phyloP scores from a whole-genome alignment of 2,329 filamentous ascomycete species.

The Dichotomopilus funicola region DNA sequence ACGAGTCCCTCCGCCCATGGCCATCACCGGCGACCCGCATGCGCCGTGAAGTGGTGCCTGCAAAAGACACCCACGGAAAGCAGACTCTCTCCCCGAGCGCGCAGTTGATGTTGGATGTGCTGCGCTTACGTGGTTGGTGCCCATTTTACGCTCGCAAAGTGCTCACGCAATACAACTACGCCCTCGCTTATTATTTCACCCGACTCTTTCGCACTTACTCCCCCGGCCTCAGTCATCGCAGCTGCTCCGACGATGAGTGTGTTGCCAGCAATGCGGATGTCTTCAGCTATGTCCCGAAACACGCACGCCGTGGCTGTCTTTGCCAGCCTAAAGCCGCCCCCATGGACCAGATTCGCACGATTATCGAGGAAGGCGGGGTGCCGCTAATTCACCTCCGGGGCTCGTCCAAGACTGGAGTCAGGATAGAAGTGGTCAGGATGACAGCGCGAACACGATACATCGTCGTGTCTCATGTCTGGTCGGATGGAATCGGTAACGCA shows the following conservation, averaged over 20 bases:
- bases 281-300: slow-evolving; percentile 17
- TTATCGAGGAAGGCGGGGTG: slow-evolving; percentile 17
- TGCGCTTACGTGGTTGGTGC: slow-evolving; percentile 20
- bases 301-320: slow-evolving; percentile 16
- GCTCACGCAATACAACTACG: slow-evolving; percentile 18
- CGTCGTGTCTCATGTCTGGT: slow-evolving; percentile 19
- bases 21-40: slow-evolving; percentile 10
- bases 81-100: slow-evolving; percentile 15
- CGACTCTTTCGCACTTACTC: slow-evolving; percentile 17
- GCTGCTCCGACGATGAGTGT: slow-evolving; percentile 19
- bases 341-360: slow-evolving; percentile 17
- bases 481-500: slow-evolving; percentile 18
- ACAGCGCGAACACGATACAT: slow-evolving; percentile 17
- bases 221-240: slow-evolving; percentile 10
- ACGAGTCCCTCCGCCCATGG: slow-evolving; percentile 12
- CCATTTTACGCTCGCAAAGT: slow-evolving; percentile 18
- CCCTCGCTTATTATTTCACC: slow-evolving; percentile 19
- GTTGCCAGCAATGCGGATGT: slow-evolving; percentile 19
- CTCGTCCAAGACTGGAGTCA: slow-evolving; percentile 6
- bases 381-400: slow-evolving; percentile 16
- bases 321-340: slow-evolving; percentile 17
- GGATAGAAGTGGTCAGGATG: slow-evolving; percentile 15
- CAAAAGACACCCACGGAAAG: slow-evolving; percentile 5
- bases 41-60: slow-evolving; percentile 14
- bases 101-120: slow-evolving; percentile 19